Conservation (phyloP, 768 basidiomycete genomes). For the Leccinellum albellum region DNA sequence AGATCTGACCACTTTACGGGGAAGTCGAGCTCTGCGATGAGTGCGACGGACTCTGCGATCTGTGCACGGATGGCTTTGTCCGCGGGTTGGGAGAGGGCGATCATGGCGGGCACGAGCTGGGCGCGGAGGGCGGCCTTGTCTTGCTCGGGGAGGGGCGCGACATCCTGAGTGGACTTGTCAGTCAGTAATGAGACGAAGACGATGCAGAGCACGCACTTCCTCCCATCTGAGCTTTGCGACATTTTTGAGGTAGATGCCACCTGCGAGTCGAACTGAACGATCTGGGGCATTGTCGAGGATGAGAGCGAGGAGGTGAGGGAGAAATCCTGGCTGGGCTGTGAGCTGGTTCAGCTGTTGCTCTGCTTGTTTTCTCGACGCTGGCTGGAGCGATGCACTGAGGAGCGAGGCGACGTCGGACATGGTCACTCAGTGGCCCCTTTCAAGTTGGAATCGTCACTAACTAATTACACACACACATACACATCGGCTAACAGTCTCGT, state of each 20-base stretch:
- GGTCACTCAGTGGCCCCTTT: background rate
- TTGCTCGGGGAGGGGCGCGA: constrained; percentile 59
- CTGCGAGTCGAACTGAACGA: constrained; percentile 74
- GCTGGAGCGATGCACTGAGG: constrained; percentile 68
- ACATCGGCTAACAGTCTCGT: constrained; percentile 18
- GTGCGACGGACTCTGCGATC: constrained; percentile 88
- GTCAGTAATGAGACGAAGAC: background rate
- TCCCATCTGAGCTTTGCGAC: constrained; percentile 84
- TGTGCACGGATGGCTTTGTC: constrained; percentile 78
- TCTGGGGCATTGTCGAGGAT: constrained; percentile 65
- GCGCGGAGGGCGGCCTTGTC: constrained; percentile 74
- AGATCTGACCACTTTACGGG: constrained; percentile 84
- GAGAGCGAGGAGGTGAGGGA: constrained; percentile 72
- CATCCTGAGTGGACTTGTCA: constrained; percentile 46
- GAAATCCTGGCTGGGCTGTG: constrained; percentile 74
- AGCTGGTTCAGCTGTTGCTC: constrained; percentile 70
- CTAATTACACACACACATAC: background rate
- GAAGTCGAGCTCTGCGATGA: constrained; percentile 91
- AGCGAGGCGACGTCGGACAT: constrained; percentile 71
- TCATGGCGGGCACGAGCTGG: constrained; percentile 89
- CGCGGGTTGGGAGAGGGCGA: constrained; percentile 67
- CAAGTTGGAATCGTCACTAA: constrained; percentile 11
- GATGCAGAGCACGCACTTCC: constrained; percentile 52
- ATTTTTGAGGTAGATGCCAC: constrained; percentile 91
- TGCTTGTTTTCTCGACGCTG: constrained; percentile 70